Percentiles rank a stretch among this genome's conserved stretches.
phyloP scores from a whole-genome alignment of 371 early-diverging fungal species.

The Mortierella sp. region DNA sequence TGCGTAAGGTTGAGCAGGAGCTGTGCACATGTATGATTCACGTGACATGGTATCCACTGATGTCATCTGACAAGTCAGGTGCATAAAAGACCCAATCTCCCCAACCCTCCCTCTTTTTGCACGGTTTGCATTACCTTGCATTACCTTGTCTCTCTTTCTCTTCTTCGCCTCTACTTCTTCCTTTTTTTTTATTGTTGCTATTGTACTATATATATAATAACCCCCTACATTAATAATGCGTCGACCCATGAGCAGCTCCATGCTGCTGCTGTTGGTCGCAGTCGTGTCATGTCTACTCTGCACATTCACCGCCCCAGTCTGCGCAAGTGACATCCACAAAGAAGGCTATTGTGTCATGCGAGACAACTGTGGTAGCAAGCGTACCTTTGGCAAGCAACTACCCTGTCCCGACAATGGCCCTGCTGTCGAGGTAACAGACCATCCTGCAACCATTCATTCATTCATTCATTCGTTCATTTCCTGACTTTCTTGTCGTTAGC shows the following conservation, averaged over 20 bases:
- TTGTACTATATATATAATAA: not conserved
- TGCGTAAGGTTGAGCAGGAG: too few relatives aligned
- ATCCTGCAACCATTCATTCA: not conserved
- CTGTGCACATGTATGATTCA: too few relatives aligned
- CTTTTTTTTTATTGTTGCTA: not conserved
- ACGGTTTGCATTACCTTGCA: not conserved
- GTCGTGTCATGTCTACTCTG: conserved; percentile 12
- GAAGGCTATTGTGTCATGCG: conserved; percentile 75
- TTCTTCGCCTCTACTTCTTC: not conserved
- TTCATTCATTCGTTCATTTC: not conserved
- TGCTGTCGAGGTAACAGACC: conserved; percentile 57
- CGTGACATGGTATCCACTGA: too few relatives aligned
- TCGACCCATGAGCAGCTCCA: not conserved
- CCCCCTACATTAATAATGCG: conserved; percentile 8
- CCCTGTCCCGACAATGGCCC: conserved; percentile 67
- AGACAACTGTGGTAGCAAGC: conserved; percentile 64
- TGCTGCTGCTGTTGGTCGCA: conserved; percentile 14
- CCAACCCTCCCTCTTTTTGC: not conserved
- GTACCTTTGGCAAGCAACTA: conserved; percentile 56
- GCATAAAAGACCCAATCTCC: too few relatives aligned
- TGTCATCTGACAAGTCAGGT: too few relatives aligned
- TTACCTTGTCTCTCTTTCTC: not conserved
- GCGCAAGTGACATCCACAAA: conserved; percentile 58
- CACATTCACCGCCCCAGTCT: not conserved
- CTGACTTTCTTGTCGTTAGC: not conserved